A percentile compares a stretch with the other conserved stretches of the same genome.
Conservation (phyloP, 208 protist species). For the Trypanosomatidae sp. region DNA sequence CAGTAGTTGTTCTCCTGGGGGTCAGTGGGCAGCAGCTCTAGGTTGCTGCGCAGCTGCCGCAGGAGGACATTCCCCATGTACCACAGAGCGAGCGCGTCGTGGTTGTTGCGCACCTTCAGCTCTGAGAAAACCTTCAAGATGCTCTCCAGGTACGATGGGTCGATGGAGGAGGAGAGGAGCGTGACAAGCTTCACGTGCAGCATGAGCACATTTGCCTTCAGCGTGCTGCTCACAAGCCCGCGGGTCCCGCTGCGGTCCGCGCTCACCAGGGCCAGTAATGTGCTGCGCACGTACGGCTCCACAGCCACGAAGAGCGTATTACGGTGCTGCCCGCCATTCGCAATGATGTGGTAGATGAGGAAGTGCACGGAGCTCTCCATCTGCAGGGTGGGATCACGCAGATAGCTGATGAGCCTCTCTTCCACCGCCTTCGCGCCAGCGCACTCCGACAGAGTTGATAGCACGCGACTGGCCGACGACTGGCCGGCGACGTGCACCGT, state of each 20-base stretch:
- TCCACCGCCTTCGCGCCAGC: conserved; percentile 70
- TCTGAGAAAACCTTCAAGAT: conserved; percentile 81
- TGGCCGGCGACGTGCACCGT: conserved; percentile 82
- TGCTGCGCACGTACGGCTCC: conserved; percentile 89
- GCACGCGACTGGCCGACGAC: conserved; percentile 64
- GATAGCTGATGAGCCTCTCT: conserved; percentile 65
- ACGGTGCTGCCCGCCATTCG: conserved; percentile 85
- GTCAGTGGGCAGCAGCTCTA: conserved; percentile 86
- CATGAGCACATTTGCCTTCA: conserved; percentile 88
- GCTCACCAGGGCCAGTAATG: conserved; percentile 70
- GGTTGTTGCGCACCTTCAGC: conserved; percentile 78
- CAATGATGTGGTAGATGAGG: conserved; percentile 82
- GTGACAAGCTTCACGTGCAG: conserved; percentile 86
- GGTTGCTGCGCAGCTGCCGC: conserved; percentile 71
- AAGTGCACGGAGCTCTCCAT: conserved; percentile 85
- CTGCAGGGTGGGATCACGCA: conserved; percentile 75
- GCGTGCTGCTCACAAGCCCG: conserved; percentile 67
- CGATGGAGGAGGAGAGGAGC: conserved; percentile 69
- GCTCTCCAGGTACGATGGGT: conserved; percentile 84
- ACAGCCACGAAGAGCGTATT: conserved; percentile 76
- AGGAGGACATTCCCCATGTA: conserved; percentile 88
- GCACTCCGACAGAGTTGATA: conserved; percentile 85
- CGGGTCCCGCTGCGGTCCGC: conserved; percentile 50
- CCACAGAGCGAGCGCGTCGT: conserved; percentile 89
- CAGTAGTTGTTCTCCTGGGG: conserved; percentile 87